A percentile compares a stretch with the other conserved stretches of the same genome.
phyloP scores from a whole-genome alignment of 78 protist species.

The Dictyostelium citrinum region DNA sequence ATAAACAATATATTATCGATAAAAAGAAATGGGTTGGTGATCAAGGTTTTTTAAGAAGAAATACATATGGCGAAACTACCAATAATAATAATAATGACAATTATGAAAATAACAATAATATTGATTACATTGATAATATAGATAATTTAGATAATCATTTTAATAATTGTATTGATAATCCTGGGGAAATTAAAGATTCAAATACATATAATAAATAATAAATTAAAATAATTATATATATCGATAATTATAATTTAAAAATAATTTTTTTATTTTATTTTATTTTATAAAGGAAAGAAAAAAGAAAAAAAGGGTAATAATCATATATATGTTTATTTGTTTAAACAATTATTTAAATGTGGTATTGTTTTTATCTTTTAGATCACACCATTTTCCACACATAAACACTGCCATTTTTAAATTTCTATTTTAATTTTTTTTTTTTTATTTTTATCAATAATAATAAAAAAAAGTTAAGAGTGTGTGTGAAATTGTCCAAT shows the following conservation, averaged over 20 bases:
- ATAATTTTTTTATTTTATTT: no score
- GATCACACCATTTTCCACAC: no score
- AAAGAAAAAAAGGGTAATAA: no score
- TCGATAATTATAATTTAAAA: no score
- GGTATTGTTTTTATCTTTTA: no score
- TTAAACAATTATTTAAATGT: no score
- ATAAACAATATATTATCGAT: not conserved
- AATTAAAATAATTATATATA: not conserved
- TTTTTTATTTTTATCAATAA: not conserved
- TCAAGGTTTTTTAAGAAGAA: not conserved
- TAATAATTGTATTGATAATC: not conserved
- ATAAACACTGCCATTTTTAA: no score
- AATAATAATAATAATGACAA: not conserved
- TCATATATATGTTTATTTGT: no score
- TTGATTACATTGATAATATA: not conserved
- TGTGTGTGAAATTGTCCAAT: not conserved
- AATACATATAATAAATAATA: not conserved
- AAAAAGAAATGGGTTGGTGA: slow-evolving; percentile 48
- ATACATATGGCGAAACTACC: not conserved
- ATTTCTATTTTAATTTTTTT: no score
- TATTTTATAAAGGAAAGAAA: no score
- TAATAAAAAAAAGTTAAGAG: not conserved
- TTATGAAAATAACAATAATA: not conserved
- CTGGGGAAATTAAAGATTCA: not conserved
- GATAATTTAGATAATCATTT: not conserved